phyloP scores from a whole-genome alignment of 2,329 filamentous ascomycete genomes.

The Fusarium sarcochroum region DNA sequence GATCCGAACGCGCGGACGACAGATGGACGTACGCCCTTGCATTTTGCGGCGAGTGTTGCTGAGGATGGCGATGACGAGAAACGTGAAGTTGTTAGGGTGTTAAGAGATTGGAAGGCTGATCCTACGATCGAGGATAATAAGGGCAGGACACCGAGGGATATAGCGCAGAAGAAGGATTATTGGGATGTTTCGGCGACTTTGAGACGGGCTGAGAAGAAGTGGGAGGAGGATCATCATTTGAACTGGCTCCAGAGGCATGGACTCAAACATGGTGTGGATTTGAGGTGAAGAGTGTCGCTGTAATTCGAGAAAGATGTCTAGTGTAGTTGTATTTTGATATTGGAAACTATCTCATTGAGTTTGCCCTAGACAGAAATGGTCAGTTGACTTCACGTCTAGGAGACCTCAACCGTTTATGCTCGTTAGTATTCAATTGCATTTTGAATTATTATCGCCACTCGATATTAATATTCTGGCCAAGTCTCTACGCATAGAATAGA shows the following conservation, averaged over 20 bases:
- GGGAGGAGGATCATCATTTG: constrained; percentile 52
- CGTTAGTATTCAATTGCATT: too few species aligned
- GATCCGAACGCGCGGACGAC: constrained; percentile 49
- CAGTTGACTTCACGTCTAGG: too few species aligned
- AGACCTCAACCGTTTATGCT: too few species aligned
- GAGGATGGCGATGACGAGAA: constrained; percentile 51
- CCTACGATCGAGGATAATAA: constrained; percentile 48
- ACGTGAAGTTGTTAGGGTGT: constrained; percentile 49
- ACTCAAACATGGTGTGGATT: constrained; percentile 23
- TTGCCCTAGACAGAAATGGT: too few species aligned
- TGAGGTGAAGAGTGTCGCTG: too few species aligned
- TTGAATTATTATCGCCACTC: too few species aligned
- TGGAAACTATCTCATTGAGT: too few species aligned
- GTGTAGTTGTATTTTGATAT: too few species aligned
- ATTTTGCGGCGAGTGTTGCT: constrained; percentile 52
- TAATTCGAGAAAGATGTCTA: too few species aligned
- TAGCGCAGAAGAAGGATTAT: constrained; percentile 52
- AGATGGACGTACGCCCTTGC: constrained; percentile 52
- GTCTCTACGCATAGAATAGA: too few species aligned
- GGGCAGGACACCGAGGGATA: constrained; percentile 49
- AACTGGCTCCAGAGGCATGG: constrained; percentile 50
- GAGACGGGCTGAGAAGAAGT: constrained; percentile 53
- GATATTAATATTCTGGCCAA: too few species aligned
- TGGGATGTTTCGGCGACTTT: constrained; percentile 53
- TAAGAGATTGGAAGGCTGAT: constrained; percentile 51